Evolutionary conservation across 257 asterid species (phyloP), one percentile per base, ranked within the genome.

Genomic region (Solanum neorickii): DNA sequence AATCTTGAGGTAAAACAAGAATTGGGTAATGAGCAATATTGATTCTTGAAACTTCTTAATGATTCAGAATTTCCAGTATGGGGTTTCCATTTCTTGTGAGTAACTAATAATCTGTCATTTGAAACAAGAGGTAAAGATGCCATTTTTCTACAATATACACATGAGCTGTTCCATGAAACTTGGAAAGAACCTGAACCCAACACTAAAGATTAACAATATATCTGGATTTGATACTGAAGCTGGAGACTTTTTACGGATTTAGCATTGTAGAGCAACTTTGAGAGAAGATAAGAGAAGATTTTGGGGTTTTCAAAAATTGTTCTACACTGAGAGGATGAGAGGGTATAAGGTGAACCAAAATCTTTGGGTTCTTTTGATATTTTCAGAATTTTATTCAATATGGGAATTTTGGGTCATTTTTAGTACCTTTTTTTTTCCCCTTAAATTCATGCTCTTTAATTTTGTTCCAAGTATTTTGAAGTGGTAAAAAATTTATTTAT

Each of bases 61-160:
- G 83, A 70, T 47, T 86, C 56, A 52, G 25, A 47, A 75, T 49
- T 86, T 33, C 59, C 87, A 88, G 66, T 27, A 47, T 29, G 44
- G 42, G 39, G 11, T 14, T 27, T 80, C 85, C 89, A 84, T 76
- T 88, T 95, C 44, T 90, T 91, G 84, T 74, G 94, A 44, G 93
- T 70, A 89, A 84, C 83, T 70, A 90, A 91, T 42, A 92, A 86
- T 44, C 96, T 90, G 70, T 89, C 84, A 85, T 89, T 94, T 90
- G 92, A 94, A 90, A 90, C 92, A 85, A 95, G 91, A 37, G 98
- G 96, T 35, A 96, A 88, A 89, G 95, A 92, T 29, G 99, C 94
- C 98, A 94, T 95, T 59, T 87, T 90, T 87, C 92, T 87, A 91
- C 77, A 47, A 86, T 80, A 3, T 14, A 56, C 74, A 87, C 87